Evolutionary conservation across 495 filamentous ascomycete genomes (phyloP), one percentile per base, ranked within the genome.

Genomic region (Viridothelium virens): DNA sequence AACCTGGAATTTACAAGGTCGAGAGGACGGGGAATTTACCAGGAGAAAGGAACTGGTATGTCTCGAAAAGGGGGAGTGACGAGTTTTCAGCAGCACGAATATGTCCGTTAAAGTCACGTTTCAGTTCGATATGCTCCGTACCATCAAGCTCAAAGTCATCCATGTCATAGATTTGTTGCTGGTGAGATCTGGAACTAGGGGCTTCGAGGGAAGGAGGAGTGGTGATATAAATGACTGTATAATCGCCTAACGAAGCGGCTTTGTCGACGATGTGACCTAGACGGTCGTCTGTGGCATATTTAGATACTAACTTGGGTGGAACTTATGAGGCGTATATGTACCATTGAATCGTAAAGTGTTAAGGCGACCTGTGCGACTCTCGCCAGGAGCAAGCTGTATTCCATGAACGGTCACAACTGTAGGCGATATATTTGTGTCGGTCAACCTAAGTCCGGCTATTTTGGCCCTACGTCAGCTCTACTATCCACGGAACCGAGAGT

Each of bases 41-140:
- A 72, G 92, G 91, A 25, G 85, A 90, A 37, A 98, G 87, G 78
- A 88, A 97, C 73, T 94, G 88, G 74, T 98, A 98, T 72, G 87
- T 88, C 76, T 92, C 86, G 72, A 98, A 98, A 59, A 98, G 77
- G 39, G 90, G 87, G 31, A 73, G 65, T n/a, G 69, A 63, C n/a
- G 61, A 56, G 33, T 44, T 71, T 12, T 79, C 77, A 37, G 75
- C 73, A 9, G 70, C 74, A 6, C 59, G 44, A 11, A 38, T 41
- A 38, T 77, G 66, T n/a, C 65, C 62, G 0, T 63, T 44, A 14
- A 79, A 61, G 64, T 88, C 84, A 56, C 82, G 84, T 75, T 85
- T 88, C 62, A 89, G 74, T 4, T 87, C 85, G 75, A 80, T 80
- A 69, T 85, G 85, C 33, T 82, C 33, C 0, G 78, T 68, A 10